Base-by-base conservation (phyloP, 1,139 yeast genomes). In the Scheffersomyces illinoinensis region DNA sequence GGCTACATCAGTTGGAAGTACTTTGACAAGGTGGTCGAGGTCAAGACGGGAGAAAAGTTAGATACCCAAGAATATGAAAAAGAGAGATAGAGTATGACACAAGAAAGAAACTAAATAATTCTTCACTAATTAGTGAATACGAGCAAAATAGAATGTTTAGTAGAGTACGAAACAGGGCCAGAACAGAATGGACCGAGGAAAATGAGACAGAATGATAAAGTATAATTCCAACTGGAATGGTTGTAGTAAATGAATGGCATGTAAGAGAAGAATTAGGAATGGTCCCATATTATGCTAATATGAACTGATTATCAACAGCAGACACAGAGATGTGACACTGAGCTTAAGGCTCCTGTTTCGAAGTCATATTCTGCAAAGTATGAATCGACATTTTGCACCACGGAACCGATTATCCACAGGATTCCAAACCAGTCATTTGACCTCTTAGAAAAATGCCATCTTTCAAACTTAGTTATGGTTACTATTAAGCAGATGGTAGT, bases 1-100 rank as follows among this genome's bases (percentile, higher is more conserved):
- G 96, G 96, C 0, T 55, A 74, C 5, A 76, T 93, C 1, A 73
- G 82, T 0, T 65, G 75, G 6, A 74, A 79, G 14, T 82, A 74
- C 57, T 86, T 92, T 64, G 70, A 68, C 7, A 77, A 75, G 56
- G 66, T 76, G 14, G 66, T 70, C n/a, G 74, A 73, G 58, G 56
- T 65, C 33, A 63, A 63, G 8, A 58, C 62, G 6, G 69, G 67
- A 2, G 56, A 59, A 17, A 60, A 56, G 26, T 55, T 68, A 7
- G 63, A 66, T 54, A 39, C 58, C 14, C 47, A 50, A 43, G 54
- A 54, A 47, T 59, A 55, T 17, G 43, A 14, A 50, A 53, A 24
- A 43, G 17, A 18, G 49, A 47, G 49, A 53, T 19, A 18, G 33
- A 24, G 17, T 33, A 33, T 33, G 17, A 12, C 17, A 43, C 54